These are phyloP conservation scores for Kodamaea neixiangensis DNA, from an alignment of 805 yeast genomes.

Conservation along the genomic window DNA sequence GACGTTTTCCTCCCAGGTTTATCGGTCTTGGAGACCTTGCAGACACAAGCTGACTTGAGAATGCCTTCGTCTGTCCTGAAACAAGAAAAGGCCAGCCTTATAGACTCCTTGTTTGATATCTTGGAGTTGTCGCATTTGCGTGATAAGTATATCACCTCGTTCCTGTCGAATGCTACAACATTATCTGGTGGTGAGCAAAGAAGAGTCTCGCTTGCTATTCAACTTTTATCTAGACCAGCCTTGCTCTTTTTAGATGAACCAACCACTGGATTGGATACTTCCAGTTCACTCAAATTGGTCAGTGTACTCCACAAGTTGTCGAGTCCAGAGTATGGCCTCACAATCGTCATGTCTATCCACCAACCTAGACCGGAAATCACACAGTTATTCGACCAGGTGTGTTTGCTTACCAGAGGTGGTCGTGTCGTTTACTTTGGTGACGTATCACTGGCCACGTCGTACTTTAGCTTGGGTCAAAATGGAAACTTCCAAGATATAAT, in stretches of 20 bases:
- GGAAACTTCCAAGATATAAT: conserved; percentile 13
- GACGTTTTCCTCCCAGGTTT: conserved; percentile 72
- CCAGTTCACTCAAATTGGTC: conserved; percentile 27
- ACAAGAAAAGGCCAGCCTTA: conserved; percentile 49
- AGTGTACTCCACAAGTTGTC: conserved; percentile 22
- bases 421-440: conserved; percentile 26
- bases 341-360: conserved; percentile 27
- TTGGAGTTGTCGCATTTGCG: conserved; percentile 67
- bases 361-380: conserved; percentile 29
- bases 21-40: conserved; percentile 69
- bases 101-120: conserved; percentile 61
- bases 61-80: conserved; percentile 49
- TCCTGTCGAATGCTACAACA: conserved; percentile 12
- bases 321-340: conserved; percentile 26
- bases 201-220: conserved; percentile 26
- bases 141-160: conserved; percentile 55
- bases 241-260: conserved; percentile 30
- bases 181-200: conserved; percentile 32
- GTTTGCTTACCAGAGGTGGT: conserved; percentile 28
- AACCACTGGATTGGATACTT: conserved; percentile 30
- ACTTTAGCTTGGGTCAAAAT: conserved; percentile 1
- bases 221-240: conserved; percentile 25
- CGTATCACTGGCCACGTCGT: conserved; percentile 15
- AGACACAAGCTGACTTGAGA: conserved; percentile 70
- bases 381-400: conserved; percentile 24